Evolutionary conservation across 2,329 filamentous ascomycete species (phyloP).

Genomic region (Monosporascus sp.): DNA sequence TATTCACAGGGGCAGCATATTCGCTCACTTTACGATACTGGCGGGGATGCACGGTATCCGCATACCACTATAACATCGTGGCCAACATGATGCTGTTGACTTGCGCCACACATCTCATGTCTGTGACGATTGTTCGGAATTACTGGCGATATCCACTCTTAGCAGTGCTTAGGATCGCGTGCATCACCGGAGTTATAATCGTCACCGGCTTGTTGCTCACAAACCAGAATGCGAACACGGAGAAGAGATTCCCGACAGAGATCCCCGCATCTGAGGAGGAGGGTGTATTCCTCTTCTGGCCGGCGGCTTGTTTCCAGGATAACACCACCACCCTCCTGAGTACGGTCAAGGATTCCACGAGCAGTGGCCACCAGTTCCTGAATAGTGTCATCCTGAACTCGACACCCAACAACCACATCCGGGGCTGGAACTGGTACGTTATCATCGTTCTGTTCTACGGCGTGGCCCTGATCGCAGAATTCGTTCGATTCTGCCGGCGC

Average conservation of each 20-base stretch:
- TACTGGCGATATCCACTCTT: conserved; percentile 29
- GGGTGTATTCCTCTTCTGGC: conserved; percentile 21
- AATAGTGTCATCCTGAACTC: conserved; percentile 7
- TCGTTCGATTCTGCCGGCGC: conserved; percentile 15
- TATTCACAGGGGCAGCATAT: conserved; percentile 33
- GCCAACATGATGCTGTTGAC: conserved; percentile 31
- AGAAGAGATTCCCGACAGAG: conserved; percentile 21
- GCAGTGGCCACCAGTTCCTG: conserved; percentile 12
- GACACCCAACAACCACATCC: conserved; percentile 16
- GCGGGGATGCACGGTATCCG: conserved; percentile 26
- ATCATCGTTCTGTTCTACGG: conserved; percentile 20
- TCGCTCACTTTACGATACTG: conserved; percentile 29
- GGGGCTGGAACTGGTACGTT: conserved; percentile 21
- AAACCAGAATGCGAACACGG: conserved; percentile 22
- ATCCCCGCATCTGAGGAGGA: conserved; percentile 17
- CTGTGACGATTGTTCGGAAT: conserved; percentile 27
- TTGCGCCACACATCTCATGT: conserved; percentile 32
- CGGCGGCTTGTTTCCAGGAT: conserved; percentile 28
- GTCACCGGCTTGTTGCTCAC: conserved; percentile 27
- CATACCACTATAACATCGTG: conserved; percentile 34
- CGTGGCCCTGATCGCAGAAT: conserved; percentile 17
- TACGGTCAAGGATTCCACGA: conserved; percentile 12
- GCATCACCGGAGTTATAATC: conserved; percentile 24
- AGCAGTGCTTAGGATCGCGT: conserved; percentile 24
- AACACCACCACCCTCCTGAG: neutral